These are phyloP conservation scores for Aethionema arabicum DNA, from an alignment of 345 rosid genomes.

Conservation along the genomic window DNA sequence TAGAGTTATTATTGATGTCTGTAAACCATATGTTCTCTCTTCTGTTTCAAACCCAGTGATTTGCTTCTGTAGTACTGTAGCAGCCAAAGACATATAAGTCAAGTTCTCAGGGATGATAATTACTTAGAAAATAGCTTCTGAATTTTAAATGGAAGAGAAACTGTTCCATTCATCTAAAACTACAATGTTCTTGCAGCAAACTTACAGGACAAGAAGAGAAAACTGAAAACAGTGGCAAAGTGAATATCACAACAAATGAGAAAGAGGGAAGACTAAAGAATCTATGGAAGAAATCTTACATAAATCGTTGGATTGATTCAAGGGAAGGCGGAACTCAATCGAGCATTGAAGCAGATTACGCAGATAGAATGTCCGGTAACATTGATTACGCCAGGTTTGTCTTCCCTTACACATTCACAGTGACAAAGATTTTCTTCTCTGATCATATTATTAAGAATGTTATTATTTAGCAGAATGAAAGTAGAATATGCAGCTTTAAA, in stretches of 20 bases:
- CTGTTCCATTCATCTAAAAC: conserved; percentile 6
- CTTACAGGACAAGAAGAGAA: conserved; percentile 48
- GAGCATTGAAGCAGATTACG: conserved; percentile 42
- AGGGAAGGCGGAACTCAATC: conserved; percentile 43
- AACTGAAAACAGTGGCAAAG: conserved; percentile 39
- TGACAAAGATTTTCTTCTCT: background rate
- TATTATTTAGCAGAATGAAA: conserved; percentile 58
- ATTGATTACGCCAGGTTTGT: conserved; percentile 79
- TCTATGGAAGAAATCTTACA: conserved; percentile 75
- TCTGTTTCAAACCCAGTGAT: background rate
- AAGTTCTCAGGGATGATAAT: conserved; percentile 6
- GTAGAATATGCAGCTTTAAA: conserved; percentile 87
- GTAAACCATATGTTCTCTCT: conserved; percentile 1
- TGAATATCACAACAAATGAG: conserved; percentile 39
- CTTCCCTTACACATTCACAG: background rate
- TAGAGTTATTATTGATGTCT: background rate
- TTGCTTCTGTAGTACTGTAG: background rate
- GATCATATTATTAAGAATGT: background rate
- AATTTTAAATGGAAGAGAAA: background rate
- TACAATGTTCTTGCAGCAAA: conserved; percentile 47
- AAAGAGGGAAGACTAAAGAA: conserved; percentile 75
- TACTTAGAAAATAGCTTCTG: conserved; percentile 5
- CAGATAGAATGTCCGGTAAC: conserved; percentile 21
- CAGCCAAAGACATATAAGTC: conserved; percentile 1
- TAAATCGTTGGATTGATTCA: conserved; percentile 81